Percentiles rank a stretch among this genome's conserved stretches.
Evolutionary conservation across 805 yeast genomes (phyloP).

Genomic region (Aciculoconidium aculeatum): DNA sequence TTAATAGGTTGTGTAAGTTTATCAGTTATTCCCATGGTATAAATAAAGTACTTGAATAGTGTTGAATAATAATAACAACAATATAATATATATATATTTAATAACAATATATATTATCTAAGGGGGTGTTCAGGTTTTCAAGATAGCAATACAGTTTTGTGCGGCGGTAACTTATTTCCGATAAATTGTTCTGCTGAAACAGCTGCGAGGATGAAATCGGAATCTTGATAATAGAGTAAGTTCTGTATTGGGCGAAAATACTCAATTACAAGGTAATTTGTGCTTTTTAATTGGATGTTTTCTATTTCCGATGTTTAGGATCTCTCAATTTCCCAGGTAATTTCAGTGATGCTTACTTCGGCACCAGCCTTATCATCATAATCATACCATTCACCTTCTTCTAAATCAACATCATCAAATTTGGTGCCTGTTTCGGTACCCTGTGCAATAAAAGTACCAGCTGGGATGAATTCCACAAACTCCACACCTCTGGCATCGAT

Average conservation of each 20-base stretch:
- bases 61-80: no score
- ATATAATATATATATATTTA: no score
- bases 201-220: no score
- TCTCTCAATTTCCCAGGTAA: slow-evolving; percentile 54
- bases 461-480: slow-evolving; percentile 59
- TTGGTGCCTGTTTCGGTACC: slow-evolving; percentile 47
- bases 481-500: slow-evolving; percentile 88
- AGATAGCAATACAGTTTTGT: no score
- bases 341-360: slow-evolving; percentile 77
- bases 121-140: no score
- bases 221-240: no score
- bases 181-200: no score
- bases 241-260: no score
- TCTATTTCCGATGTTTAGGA: neutral
- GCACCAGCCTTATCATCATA: slow-evolving; percentile 79
- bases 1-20: slow-evolving; percentile 25
- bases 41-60: no score
- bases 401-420: slow-evolving; percentile 63
- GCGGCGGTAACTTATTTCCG: no score
- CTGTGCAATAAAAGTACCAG: slow-evolving; percentile 52
- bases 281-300: neutral
- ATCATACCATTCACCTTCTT: slow-evolving; percentile 89
- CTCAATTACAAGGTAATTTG: neutral
- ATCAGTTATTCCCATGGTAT: slow-evolving; percentile 18
- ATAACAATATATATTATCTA: no score